These are phyloP conservation scores for Ogataea siamensis DNA, from an alignment of 805 yeast species.

Conservation along the genomic window DNA sequence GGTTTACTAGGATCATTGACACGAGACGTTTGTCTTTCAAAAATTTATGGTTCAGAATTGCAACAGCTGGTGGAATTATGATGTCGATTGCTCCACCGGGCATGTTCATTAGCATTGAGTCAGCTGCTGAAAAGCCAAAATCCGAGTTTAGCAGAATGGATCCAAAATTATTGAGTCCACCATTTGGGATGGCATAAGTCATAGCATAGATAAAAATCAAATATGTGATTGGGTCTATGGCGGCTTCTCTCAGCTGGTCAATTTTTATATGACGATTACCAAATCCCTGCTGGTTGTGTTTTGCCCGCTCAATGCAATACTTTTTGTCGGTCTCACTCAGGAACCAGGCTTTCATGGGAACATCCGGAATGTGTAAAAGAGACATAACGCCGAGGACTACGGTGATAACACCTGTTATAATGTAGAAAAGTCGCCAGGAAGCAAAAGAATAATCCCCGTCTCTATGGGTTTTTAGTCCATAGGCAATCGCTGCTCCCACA, in stretches of 20 bases:
- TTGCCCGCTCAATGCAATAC: slow-evolving; percentile 53
- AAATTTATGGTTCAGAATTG: slow-evolving; percentile 14
- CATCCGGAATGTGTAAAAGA: slow-evolving; percentile 43
- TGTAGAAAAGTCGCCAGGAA: slow-evolving; percentile 59
- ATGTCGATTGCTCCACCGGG: slow-evolving; percentile 35
- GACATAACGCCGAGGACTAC: slow-evolving; percentile 43
- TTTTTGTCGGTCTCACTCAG: slow-evolving; percentile 44
- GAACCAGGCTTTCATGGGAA: slow-evolving; percentile 55
- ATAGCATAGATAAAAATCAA: slow-evolving; percentile 42
- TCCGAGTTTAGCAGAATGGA: slow-evolving; percentile 32
- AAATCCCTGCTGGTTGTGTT: slow-evolving; percentile 57
- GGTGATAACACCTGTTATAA: slow-evolving; percentile 58
- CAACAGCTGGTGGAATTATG: slow-evolving; percentile 33
- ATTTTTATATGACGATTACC: slow-evolving; percentile 53
- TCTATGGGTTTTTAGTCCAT: slow-evolving; percentile 37
- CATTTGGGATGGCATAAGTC: slow-evolving; percentile 50
- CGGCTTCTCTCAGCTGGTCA: slow-evolving; percentile 52
- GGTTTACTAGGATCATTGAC: slow-evolving; percentile 1
- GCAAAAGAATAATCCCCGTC: slow-evolving; percentile 39
- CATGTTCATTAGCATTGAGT: slow-evolving; percentile 35
- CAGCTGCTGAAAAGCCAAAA: slow-evolving; percentile 24
- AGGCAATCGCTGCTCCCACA: slow-evolving; percentile 48
- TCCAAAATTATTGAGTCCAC: slow-evolving; percentile 49
- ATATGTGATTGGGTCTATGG: slow-evolving; percentile 49
- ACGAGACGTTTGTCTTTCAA: neutral